Conservation (phyloP, 208 protist genomes). For the Entamoeba histolytica region DNA sequence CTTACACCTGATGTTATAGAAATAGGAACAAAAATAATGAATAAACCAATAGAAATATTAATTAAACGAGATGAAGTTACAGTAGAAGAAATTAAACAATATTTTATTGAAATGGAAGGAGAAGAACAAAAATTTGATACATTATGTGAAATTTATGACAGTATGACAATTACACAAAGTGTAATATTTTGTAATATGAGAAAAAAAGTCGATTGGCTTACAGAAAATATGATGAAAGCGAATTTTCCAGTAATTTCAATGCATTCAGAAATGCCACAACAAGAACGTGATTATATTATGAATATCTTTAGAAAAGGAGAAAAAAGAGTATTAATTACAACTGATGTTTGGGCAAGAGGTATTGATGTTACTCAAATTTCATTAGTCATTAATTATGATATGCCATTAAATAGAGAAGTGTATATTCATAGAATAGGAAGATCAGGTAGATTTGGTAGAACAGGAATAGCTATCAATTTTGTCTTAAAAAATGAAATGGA, state of each 20-base stretch:
- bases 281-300: constrained; percentile 87
- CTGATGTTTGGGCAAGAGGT: constrained; percentile 73
- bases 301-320: constrained; percentile 76
- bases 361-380: constrained; percentile 36
- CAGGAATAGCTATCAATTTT: constrained; percentile 99
- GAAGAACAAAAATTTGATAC: constrained; percentile 96
- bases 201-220: constrained; percentile 89
- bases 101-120: constrained; percentile 76
- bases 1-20: constrained; percentile 88
- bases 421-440: constrained; percentile 97
- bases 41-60: constrained; percentile 81
- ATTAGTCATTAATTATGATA: constrained; percentile 24
- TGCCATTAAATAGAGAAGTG: constrained; percentile 70
- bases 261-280: constrained; percentile 83
- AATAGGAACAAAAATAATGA: constrained; percentile 93
- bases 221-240: constrained; percentile 68
- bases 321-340: constrained; percentile 86
- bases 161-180: constrained; percentile 77
- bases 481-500: constrained; percentile 65
- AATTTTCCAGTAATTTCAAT: constrained; percentile 82
- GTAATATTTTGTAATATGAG: constrained; percentile 96
- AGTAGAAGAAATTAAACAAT: constrained; percentile 96
- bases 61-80: constrained; percentile 93
- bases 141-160: constrained; percentile 90
- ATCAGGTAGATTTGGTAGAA: constrained; percentile 91